Evolutionary conservation across 106 monocot species (phyloP), one percentile per base, ranked within the genome.

Genomic region (Apostasia shenzhenica): DNA sequence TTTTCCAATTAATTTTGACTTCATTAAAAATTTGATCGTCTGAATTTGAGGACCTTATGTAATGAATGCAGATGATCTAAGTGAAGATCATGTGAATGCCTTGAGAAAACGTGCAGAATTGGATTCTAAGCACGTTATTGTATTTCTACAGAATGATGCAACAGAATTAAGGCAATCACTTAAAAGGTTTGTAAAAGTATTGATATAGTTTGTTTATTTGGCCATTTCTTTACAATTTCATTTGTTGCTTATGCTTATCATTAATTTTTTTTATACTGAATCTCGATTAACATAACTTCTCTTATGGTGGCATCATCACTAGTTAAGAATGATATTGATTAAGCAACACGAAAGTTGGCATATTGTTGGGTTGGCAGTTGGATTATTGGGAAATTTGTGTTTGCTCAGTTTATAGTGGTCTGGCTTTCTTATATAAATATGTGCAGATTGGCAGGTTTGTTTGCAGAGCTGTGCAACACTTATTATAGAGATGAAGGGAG

Each of bases 401-500:
- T 26, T 26, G 26, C 26, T 26, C 26, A 26, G 26, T 26, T 26
- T 26, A 26, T 26, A 26, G 26, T 26, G 26, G 26, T 26, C 26
- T 26, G 26, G 26, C 26, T 26, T 26, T 26, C 26, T 26, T 26
- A 26, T 26, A 26, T 26, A 26, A 26, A 26, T 40, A 2, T 71
- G 1, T 80, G 57, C 74, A 81, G 90, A 72, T 51, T 90, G 65
- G 81, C 77, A 51, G 68, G 58, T 47, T 50, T 81, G 14, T 94
- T 94, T 87, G 77, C 91, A 39, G 94, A 94, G 48, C 68, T 94
- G 53, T 90, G 91, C 61, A 79, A 75, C 47, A 68, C 77, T 70
- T 91, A 91, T 55, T 94, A 94, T 76, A 85, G 82, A 75, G 94
- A 94, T 37, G 88, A 94, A 77, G 94, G 85, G 0, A 75, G 88